Evolutionary conservation across 345 rosid species (phyloP).

Genomic region (Aegle marmelos): DNA sequence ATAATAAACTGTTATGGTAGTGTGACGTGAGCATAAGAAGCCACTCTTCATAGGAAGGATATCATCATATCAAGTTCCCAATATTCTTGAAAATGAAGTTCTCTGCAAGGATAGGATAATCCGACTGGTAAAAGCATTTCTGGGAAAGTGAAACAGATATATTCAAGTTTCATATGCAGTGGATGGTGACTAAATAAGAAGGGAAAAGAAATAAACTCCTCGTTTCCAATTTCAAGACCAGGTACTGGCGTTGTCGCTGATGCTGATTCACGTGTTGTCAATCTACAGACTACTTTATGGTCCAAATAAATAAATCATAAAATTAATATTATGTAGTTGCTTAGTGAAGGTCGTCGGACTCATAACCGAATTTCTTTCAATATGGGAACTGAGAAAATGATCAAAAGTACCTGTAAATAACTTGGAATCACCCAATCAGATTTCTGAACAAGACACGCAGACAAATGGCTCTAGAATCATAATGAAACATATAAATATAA

Average conservation of each 20-base stretch:
- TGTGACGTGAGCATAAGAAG: neutral
- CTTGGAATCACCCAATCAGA: neutral
- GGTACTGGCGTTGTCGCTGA: no score
- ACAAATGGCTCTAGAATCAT: neutral
- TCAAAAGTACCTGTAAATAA: neutral
- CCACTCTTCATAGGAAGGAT: no score
- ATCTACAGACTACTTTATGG: no score
- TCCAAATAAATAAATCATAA: no score
- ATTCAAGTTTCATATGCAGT: constrained; percentile 1
- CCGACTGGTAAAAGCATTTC: neutral
- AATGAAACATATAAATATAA: neutral
- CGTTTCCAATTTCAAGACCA: no score
- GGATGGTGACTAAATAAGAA: no score
- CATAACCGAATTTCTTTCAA: no score
- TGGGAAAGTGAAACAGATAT: neutral
- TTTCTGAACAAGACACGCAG: neutral
- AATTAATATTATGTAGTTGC: no score
- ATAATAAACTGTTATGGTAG: neutral
- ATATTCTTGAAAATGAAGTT: neutral
- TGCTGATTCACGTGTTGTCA: no score
- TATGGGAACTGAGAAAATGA: neutral
- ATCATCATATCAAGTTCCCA: no score
- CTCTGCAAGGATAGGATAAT: neutral
- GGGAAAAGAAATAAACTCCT: no score
- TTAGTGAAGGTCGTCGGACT: no score